Evolutionary conservation across 257 asterid species (phyloP).

Genomic region (Echium plantagineum): DNA sequence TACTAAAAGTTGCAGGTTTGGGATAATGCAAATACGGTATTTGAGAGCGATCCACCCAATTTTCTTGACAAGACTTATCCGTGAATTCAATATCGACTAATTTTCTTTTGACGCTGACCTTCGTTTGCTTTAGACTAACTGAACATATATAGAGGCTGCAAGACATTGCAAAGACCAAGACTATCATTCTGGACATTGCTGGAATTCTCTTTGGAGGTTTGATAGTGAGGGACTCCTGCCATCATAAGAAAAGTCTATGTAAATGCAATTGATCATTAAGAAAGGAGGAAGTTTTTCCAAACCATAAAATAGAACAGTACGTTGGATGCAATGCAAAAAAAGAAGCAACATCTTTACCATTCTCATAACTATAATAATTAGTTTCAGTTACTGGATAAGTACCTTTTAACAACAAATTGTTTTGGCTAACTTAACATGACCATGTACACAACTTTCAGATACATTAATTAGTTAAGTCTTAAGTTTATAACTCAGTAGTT

Average conservation of each 20-base stretch:
- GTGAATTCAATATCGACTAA: conserved; percentile 25
- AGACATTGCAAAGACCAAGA: conserved; percentile 54
- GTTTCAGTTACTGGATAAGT: too few relatives aligned
- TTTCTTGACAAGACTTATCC: conserved; percentile 23
- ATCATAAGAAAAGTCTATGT: conserved; percentile 13
- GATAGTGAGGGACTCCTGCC: conserved; percentile 50
- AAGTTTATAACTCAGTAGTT: too few relatives aligned
- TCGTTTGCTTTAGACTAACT: conserved; percentile 56
- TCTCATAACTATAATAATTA: too few relatives aligned
- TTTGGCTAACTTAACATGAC: too few relatives aligned
- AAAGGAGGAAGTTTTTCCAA: neutral
- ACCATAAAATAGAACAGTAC: neutral
- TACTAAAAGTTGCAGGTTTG: conserved; percentile 55
- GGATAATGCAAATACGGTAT: conserved; percentile 68
- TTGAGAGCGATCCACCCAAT: conserved; percentile 34
- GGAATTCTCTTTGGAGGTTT: conserved; percentile 69
- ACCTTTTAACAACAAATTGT: too few relatives aligned
- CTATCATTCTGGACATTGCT: conserved; percentile 50
- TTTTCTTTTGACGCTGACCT: conserved; percentile 17
- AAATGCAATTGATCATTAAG: conserved; percentile 1
- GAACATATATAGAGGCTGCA: conserved; percentile 71
- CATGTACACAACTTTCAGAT: too few relatives aligned
- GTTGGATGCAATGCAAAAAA: too few relatives aligned
- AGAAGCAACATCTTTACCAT: neutral
- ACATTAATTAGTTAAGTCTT: too few relatives aligned